Conservation (phyloP, 768 basidiomycete genomes). For the Tylopilus sp. region DNA sequence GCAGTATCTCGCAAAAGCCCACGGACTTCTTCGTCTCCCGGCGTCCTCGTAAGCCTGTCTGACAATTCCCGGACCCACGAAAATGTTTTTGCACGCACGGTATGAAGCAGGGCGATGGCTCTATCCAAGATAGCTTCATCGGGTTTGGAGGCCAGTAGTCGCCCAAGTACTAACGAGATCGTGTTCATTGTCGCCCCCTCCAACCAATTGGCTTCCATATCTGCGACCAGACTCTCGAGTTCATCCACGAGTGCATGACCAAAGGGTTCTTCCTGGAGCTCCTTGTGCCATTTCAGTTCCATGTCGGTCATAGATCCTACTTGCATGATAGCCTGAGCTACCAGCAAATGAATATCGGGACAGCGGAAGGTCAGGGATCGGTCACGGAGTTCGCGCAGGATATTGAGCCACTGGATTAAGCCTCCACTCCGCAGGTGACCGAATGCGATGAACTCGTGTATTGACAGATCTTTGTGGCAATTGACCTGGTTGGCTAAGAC, state of each 20-base stretch:
- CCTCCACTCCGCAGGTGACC: constrained; percentile 43
- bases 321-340: constrained; percentile 46
- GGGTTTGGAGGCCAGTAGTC: background rate
- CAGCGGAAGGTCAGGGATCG: constrained; percentile 37
- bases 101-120: background rate
- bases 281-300: constrained; percentile 38
- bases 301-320: constrained; percentile 29
- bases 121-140: background rate
- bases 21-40: background rate
- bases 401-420: constrained; percentile 18
- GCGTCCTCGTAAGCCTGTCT: background rate
- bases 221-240: background rate
- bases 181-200: background rate
- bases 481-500: constrained; percentile 40
- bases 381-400: constrained; percentile 42
- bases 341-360: constrained; percentile 39
- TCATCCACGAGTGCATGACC: background rate
- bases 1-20: background rate
- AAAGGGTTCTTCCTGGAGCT: constrained; percentile 19
- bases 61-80: background rate
- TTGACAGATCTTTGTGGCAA: constrained; percentile 39
- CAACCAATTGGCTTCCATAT: background rate
- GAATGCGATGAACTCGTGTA: constrained; percentile 47
- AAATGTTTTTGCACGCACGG: background rate
- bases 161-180: background rate